Percentiles rank a stretch among this genome's conserved stretches.
These are phyloP conservation scores for Colletotrichum musae DNA, from an alignment of 2,329 filamentous ascomycete genomes.

Conservation along the genomic window DNA sequence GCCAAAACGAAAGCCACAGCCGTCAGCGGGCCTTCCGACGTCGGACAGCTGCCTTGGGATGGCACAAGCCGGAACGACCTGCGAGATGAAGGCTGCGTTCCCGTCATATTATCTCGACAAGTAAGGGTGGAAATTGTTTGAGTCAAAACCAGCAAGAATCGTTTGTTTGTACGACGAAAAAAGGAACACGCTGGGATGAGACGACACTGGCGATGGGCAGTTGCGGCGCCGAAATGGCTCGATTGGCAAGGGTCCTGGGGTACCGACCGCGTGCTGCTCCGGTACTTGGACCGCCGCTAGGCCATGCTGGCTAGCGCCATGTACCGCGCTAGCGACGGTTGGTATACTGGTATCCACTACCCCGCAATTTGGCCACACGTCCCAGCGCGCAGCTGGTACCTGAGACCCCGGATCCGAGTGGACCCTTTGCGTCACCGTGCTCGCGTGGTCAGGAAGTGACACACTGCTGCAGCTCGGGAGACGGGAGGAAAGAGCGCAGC, in stretches of 20 bases:
- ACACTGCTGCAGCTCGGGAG: slow-evolving; percentile 7
- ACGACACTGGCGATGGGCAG: slow-evolving; percentile 38
- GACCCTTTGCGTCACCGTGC: slow-evolving; percentile 41
- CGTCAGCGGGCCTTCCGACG: slow-evolving; percentile 22
- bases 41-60: slow-evolving; percentile 23
- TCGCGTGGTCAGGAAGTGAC: slow-evolving; percentile 24
- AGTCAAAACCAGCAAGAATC: slow-evolving; percentile 23
- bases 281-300: slow-evolving; percentile 32
- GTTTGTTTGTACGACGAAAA: slow-evolving; percentile 10
- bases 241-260: slow-evolving; percentile 27
- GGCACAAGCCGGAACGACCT: background rate
- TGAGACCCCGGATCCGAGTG: slow-evolving; percentile 43
- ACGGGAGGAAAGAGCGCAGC: slow-evolving; percentile 13
- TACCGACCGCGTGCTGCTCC: slow-evolving; percentile 33
- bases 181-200: slow-evolving; percentile 26
- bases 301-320: slow-evolving; percentile 5
- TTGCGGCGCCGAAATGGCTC: slow-evolving; percentile 37
- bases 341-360: slow-evolving; percentile 42
- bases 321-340: slow-evolving; percentile 36
- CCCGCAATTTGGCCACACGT: slow-evolving; percentile 41
- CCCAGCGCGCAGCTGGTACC: slow-evolving; percentile 39
- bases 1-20: slow-evolving; percentile 22
- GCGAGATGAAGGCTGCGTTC: background rate
- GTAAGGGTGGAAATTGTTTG: slow-evolving; percentile 11
- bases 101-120: background rate